A percentile compares a stretch with the other conserved stretches of the same genome.
These are phyloP conservation scores for Parascedosporium putredinis DNA, from an alignment of 2,329 filamentous ascomycete genomes.

Conservation along the genomic window DNA sequence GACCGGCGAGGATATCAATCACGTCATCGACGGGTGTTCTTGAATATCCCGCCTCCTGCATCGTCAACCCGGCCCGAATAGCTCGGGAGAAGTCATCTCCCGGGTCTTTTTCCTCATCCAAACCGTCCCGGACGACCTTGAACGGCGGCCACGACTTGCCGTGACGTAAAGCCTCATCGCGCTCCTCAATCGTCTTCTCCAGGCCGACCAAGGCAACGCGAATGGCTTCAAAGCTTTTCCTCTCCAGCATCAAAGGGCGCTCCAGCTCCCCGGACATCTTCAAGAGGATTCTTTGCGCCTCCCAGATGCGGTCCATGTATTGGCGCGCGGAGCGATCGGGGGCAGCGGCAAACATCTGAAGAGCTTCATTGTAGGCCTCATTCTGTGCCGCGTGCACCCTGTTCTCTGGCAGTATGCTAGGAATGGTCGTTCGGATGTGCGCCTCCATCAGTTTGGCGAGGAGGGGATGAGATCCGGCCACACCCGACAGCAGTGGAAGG, in stretches of 20 bases:
- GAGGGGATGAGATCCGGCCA: conserved; percentile 19
- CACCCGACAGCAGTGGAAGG: conserved; percentile 13
- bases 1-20: conserved; percentile 42
- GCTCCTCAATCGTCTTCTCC: conserved; percentile 41
- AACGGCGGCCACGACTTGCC: conserved; percentile 51
- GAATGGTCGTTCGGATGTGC: conserved; percentile 19
- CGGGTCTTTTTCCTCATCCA: conserved; percentile 41
- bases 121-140: conserved; percentile 43
- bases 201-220: conserved; percentile 41
- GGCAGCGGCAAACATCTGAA: conserved; percentile 23
- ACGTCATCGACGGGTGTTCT: conserved; percentile 35
- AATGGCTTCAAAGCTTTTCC: conserved; percentile 42
- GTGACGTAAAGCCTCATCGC: conserved; percentile 35
- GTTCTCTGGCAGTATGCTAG: conserved; percentile 8
- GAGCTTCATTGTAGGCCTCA: conserved; percentile 23
- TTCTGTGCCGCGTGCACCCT: conserved; percentile 18
- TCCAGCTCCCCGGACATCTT: conserved; percentile 37
- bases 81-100: conserved; percentile 45
- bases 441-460: conserved; percentile 19
- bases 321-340: conserved; percentile 20
- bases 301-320: conserved; percentile 41
- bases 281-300: conserved; percentile 44
- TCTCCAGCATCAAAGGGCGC: conserved; percentile 39
- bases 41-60: conserved; percentile 46
- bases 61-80: conserved; percentile 40